A percentile compares a stretch with the other conserved stretches of the same genome.
Evolutionary conservation across 345 rosid genomes (phyloP).

Genomic region (Draba incana): DNA sequence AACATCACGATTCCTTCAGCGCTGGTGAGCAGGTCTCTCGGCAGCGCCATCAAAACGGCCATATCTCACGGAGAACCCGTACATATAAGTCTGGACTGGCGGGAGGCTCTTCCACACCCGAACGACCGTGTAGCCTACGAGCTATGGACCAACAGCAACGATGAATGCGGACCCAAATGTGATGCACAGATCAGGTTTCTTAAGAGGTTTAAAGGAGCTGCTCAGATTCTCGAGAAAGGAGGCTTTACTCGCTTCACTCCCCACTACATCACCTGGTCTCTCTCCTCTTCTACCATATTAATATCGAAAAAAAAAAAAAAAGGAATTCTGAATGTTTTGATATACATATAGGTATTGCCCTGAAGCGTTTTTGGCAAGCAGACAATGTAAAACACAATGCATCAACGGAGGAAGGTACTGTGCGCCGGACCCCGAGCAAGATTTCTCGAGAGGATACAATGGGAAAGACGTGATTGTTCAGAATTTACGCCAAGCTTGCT

Average conservation of each 20-base stretch:
- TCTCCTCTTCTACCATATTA: background rate
- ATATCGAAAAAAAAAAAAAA: no score
- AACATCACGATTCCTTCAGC: slow-evolving; percentile 98
- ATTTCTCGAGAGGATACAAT: slow-evolving; percentile 56
- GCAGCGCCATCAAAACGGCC: slow-evolving; percentile 72
- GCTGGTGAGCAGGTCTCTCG: slow-evolving; percentile 70
- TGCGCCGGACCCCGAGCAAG: slow-evolving; percentile 67
- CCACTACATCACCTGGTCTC: slow-evolving; percentile 60
- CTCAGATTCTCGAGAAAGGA: slow-evolving; percentile 62
- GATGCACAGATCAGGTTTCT: slow-evolving; percentile 57
- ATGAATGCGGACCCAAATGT: slow-evolving; percentile 62
- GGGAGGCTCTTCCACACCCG: slow-evolving; percentile 62
- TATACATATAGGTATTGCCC: slow-evolving; percentile 46
- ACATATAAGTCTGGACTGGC: slow-evolving; percentile 56
- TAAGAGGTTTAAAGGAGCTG: slow-evolving; percentile 63
- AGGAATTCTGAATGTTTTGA: no score
- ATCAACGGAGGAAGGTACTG: slow-evolving; percentile 64
- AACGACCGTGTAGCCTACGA: slow-evolving; percentile 65
- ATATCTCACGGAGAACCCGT: slow-evolving; percentile 42
- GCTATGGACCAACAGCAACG: slow-evolving; percentile 63
- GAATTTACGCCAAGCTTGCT: slow-evolving; percentile 58
- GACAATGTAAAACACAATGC: slow-evolving; percentile 62
- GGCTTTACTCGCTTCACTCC: slow-evolving; percentile 68
- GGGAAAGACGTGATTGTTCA: slow-evolving; percentile 62
- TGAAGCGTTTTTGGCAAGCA: slow-evolving; percentile 55